Evolutionary conservation across 768 basidiomycete genomes (phyloP).

Genomic region (Roridomyces roridus): DNA sequence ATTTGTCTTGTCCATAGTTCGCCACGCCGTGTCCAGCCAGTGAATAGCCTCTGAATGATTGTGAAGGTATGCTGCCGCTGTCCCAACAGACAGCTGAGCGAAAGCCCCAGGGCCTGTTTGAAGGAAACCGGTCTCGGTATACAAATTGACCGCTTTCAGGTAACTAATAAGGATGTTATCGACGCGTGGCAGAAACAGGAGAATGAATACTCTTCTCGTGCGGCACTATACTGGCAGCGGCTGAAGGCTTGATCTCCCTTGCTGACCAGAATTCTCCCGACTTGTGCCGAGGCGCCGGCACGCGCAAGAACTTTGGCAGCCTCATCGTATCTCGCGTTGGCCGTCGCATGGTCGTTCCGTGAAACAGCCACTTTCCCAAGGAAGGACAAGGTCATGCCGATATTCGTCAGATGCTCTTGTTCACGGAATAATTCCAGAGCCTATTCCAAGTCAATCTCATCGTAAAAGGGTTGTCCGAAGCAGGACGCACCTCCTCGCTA

Average conservation of each 20-base stretch:
- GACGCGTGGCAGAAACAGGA: too few relatives aligned
- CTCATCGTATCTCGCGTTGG: conserved; percentile 20
- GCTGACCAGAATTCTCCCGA: conserved; percentile 3
- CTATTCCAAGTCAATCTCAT: not conserved
- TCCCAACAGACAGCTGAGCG: conserved; percentile 19
- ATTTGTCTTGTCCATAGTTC: conserved; percentile 2
- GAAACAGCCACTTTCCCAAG: conserved; percentile 17
- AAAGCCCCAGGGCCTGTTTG: conserved; percentile 8
- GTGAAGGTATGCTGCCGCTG: conserved; percentile 18
- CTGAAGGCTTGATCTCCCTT: conserved; percentile 21
- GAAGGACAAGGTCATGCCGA: conserved; percentile 18
- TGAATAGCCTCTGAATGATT: conserved; percentile 14
- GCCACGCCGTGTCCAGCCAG: conserved; percentile 12
- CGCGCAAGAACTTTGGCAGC: conserved; percentile 14
- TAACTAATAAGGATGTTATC: too few relatives aligned
- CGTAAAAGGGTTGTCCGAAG: not conserved
- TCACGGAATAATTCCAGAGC: conserved; percentile 25
- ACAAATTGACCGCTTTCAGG: conserved; percentile 1
- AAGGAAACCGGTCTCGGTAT: conserved; percentile 10
- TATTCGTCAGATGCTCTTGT: conserved; percentile 20
- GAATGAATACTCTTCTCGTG: conserved; percentile 17
- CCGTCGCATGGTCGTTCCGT: conserved; percentile 12
- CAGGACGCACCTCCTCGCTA: conserved; percentile 11
- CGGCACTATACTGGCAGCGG: conserved; percentile 18
- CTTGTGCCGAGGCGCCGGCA: conserved; percentile 17